Percentiles rank a stretch among this genome's conserved stretches.
Evolutionary conservation across 1,284 basidiomycete species (phyloP).

Genomic region (Ceratobasidium sp.): DNA sequence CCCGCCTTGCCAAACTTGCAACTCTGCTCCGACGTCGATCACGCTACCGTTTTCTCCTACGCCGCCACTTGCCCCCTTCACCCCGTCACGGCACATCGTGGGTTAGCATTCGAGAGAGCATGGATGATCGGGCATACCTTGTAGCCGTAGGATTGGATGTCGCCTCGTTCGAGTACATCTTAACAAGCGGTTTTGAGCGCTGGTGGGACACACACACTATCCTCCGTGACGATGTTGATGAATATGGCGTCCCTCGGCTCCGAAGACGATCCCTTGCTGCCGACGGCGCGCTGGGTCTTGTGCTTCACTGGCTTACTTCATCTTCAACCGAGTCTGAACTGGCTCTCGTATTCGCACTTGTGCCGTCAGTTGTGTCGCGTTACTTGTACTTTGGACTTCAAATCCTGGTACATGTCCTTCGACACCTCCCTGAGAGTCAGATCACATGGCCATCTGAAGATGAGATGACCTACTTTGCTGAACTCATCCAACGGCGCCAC

Average conservation of each 20-base stretch:
- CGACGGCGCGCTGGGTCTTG: conserved; percentile 63
- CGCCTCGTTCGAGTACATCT: conserved; percentile 59
- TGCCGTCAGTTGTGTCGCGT: conserved; percentile 53
- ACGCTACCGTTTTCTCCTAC: background rate
- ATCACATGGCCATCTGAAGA: conserved; percentile 58
- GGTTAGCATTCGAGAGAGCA: background rate
- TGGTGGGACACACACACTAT: conserved; percentile 60
- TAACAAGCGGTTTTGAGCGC: conserved; percentile 58
- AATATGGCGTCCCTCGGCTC: conserved; percentile 55
- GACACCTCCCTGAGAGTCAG: conserved; percentile 56
- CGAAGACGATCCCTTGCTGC: conserved; percentile 62
- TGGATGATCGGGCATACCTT: conserved; percentile 60
- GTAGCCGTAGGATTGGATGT: conserved; percentile 66
- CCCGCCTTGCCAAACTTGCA: background rate
- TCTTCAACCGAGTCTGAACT: conserved; percentile 61
- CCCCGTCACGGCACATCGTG: conserved; percentile 1
- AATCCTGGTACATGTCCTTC: conserved; percentile 58
- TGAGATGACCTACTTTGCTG: conserved; percentile 56
- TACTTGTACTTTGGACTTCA: conserved; percentile 60
- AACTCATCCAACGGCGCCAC: conserved; percentile 59
- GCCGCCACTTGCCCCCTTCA: background rate
- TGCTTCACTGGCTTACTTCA: conserved; percentile 64
- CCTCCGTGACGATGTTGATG: conserved; percentile 56
- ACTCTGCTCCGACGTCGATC: background rate
- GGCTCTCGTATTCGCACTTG: conserved; percentile 60